phyloP scores from a whole-genome alignment of 139 green algal species.

The Tetradesmus lagerheimii region DNA sequence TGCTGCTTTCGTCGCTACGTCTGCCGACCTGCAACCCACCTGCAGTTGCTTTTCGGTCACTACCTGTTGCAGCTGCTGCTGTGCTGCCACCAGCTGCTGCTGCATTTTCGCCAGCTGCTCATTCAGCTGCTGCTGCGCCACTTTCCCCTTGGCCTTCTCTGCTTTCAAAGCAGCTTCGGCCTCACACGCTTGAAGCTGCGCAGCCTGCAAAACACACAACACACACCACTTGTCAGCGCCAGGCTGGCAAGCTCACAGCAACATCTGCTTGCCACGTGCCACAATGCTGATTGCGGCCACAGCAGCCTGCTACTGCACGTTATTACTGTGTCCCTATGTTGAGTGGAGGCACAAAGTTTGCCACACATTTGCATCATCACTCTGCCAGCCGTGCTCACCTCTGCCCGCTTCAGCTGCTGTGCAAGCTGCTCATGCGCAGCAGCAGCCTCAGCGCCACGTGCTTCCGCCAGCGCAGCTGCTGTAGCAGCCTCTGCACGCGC shows the following conservation, averaged over 20 bases:
- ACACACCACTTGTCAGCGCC: background rate
- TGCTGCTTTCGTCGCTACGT: no score
- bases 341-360: no score
- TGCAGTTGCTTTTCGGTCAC: constrained; percentile 34
- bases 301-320: background rate
- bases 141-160: constrained; percentile 40
- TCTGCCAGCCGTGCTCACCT: constrained; percentile 43
- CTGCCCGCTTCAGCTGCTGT: constrained; percentile 42
- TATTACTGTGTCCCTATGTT: no score
- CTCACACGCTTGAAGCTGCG: constrained; percentile 33
- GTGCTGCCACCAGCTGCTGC: constrained; percentile 55
- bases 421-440: constrained; percentile 54
- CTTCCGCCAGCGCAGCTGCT: constrained; percentile 43
- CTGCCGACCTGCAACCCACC: constrained; percentile 43
- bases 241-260: constrained; percentile 15
- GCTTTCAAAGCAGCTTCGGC: constrained; percentile 48
- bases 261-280: background rate
- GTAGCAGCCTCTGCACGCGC: constrained; percentile 9
- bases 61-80: constrained; percentile 46
- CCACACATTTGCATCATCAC: background rate
- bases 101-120: constrained; percentile 50
- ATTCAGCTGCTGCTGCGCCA: constrained; percentile 34
- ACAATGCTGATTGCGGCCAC: background rate
- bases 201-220: constrained; percentile 43
- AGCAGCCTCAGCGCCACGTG: constrained; percentile 57